phyloP scores from a whole-genome alignment of 2,329 filamentous ascomycete species.

The Sphaerulina populicola region DNA sequence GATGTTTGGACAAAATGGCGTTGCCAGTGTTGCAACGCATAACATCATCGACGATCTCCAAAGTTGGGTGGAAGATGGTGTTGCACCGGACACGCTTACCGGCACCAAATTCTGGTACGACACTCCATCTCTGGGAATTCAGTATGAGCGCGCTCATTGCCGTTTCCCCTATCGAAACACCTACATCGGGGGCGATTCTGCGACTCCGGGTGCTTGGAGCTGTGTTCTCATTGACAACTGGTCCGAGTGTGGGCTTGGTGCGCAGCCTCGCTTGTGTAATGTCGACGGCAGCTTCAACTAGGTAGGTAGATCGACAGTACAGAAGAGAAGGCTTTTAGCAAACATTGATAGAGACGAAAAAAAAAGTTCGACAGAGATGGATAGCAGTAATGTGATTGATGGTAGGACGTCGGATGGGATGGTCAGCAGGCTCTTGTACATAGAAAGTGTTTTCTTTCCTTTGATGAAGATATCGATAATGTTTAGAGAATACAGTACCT shows the following conservation, averaged over 20 bases:
- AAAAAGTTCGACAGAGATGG: background rate
- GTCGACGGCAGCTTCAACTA: conserved; percentile 23
- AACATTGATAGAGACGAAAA: background rate
- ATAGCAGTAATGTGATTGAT: background rate
- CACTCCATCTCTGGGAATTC: conserved; percentile 34
- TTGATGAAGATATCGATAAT: background rate
- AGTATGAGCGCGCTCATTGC: conserved; percentile 43
- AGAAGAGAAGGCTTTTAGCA: background rate
- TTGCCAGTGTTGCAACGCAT: conserved; percentile 28
- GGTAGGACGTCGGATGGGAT: background rate
- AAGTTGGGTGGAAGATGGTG: conserved; percentile 31
- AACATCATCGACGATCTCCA: conserved; percentile 45
- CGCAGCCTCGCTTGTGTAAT: conserved; percentile 21
- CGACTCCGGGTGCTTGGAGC: conserved; percentile 32
- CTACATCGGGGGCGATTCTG: conserved; percentile 34
- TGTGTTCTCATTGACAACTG: conserved; percentile 30
- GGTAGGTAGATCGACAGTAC: background rate
- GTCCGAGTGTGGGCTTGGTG: conserved; percentile 23
- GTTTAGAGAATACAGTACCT: background rate
- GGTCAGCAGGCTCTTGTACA: background rate
- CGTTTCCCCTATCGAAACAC: conserved; percentile 30
- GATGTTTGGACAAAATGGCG: conserved; percentile 35
- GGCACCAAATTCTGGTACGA: conserved; percentile 43
- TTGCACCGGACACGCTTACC: conserved; percentile 30
- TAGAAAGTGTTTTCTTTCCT: background rate